Conservation (phyloP, 805 yeast genomes). For the Priceomyces melissophilus region DNA sequence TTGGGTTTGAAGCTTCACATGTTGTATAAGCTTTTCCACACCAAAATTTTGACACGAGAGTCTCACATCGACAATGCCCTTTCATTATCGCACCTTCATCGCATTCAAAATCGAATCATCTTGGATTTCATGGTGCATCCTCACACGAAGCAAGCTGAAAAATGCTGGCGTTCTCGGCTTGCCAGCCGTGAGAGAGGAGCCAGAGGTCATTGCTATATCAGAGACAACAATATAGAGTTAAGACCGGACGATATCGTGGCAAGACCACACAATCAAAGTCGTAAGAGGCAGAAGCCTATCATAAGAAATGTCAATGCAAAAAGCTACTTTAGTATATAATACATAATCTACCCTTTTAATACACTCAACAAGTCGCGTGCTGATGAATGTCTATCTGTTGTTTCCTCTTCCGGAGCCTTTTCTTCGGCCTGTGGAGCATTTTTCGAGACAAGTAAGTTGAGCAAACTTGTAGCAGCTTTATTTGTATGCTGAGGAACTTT, state of each 20-base stretch:
- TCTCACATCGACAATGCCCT: conserved; percentile 3
- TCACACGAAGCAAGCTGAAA: neutral
- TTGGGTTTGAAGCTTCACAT: conserved; percentile 22
- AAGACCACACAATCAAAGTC: neutral
- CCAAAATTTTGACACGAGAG: conserved; percentile 5
- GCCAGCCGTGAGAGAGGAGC: no score
- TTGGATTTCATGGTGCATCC: conserved; percentile 12
- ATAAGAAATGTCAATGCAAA: conserved; percentile 13
- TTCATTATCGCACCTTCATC: conserved; percentile 3
- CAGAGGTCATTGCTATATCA: conserved; percentile 3
- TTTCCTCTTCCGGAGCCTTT: neutral
- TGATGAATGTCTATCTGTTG: conserved; percentile 11
- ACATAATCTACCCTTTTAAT: conserved; percentile 13
- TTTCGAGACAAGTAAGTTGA: conserved; percentile 9
- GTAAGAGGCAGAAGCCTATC: conserved; percentile 3
- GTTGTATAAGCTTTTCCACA: conserved; percentile 13
- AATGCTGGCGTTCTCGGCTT: no score
- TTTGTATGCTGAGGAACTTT: neutral
- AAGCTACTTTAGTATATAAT: conserved; percentile 15
- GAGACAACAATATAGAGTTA: conserved; percentile 5
- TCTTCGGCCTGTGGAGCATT: neutral
- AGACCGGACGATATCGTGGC: no score
- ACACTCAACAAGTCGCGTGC: conserved; percentile 20
- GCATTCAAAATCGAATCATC: conserved; percentile 2
- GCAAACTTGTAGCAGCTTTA: conserved; percentile 13